These are phyloP conservation scores for Clitopilus passeckerianus DNA, from an alignment of 768 basidiomycete species.

Conservation along the genomic window DNA sequence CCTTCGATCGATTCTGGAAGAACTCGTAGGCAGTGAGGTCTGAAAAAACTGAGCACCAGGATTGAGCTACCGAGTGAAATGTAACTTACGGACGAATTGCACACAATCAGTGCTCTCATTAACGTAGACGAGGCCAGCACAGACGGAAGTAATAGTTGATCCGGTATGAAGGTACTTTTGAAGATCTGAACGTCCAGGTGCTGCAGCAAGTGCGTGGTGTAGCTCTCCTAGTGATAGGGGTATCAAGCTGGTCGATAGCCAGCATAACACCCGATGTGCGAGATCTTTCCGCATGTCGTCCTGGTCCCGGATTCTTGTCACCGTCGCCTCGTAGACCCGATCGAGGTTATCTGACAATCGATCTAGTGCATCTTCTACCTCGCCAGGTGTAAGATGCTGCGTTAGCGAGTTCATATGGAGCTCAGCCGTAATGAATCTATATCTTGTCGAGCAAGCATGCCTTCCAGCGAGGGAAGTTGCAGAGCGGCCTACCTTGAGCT, in stretches of 20 bases:
- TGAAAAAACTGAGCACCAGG: not conserved
- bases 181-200: not conserved
- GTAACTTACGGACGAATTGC: not conserved
- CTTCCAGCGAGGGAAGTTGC: no score
- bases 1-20: not conserved
- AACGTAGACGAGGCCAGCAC: not conserved
- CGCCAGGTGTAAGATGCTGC: not conserved
- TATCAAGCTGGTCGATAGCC: not conserved
- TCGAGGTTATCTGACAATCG: not conserved
- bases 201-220: not conserved
- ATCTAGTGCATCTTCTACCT: not conserved
- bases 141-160: not conserved
- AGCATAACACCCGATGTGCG: not conserved
- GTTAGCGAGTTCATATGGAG: not conserved
- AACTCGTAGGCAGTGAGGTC: not conserved
- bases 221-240: not conserved
- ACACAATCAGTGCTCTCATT: not conserved
- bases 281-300: not conserved
- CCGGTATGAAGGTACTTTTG: not conserved
- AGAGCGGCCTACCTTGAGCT: no score
- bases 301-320: not conserved
- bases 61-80: not conserved
- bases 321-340: not conserved
- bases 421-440: not conserved
- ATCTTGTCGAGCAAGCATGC: no score